Evolutionary conservation across 805 yeast genomes (phyloP), one percentile per base, ranked within the genome.

Genomic region (Cyberlindnera galapagoensis): DNA sequence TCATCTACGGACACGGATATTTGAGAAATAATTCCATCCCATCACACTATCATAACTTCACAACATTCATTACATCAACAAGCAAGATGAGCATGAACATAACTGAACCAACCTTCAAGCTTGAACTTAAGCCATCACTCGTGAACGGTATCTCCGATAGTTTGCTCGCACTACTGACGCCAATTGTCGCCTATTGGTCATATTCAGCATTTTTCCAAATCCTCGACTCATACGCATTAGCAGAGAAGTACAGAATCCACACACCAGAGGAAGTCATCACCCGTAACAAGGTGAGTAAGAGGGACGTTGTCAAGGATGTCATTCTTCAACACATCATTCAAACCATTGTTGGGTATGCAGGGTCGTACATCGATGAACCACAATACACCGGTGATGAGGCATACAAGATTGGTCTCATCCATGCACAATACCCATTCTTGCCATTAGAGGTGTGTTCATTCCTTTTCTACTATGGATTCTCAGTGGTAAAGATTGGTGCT

Each of bases 241-340:
- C 88, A 26, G 95, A 84, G 49, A 64, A 70, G 52, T 86, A 84
- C 60, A 69, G 97, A 44, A 86, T 92, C 32, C 98, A 92, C 56
- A 88, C 97, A 14, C 77, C 88, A 23, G 94, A 81, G 46, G 97
- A 90, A 54, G 85, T 86, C 35, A 48, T 65, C 20, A 54, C 71
- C 31, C 72, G 92, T 44, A 92, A 92, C 57, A 83, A 75, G 51
- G 96, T 85, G 6, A 52, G 83, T 0, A 59, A 76, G 34, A 31
- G 49, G 5, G 82, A 80, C 28, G 97, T 92, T 9, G 48, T 92
- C 12, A 63, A 72, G 39, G 96, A 88, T 43, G 98, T 92, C 28
- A 47, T 85, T 6, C 45, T 82, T 20, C 97, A 92, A 63, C 98
- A 92, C 55, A 38, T 78, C 10, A 69, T 90, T 35, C 98, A 92